Conservation (phyloP, 306 rosid species). For the Fragaria iinumae region DNA sequence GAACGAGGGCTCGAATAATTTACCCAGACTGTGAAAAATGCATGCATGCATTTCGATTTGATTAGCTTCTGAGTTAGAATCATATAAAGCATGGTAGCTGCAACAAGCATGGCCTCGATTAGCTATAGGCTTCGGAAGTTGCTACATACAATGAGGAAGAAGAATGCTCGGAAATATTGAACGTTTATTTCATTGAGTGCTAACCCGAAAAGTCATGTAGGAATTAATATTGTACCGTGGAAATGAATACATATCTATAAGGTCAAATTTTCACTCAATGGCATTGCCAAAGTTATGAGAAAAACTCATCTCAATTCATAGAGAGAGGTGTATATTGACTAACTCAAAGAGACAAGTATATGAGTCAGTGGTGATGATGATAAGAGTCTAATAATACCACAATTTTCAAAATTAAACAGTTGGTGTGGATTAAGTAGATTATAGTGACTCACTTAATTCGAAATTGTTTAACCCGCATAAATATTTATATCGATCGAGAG, state of each 20-base stretch:
- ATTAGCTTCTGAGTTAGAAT: neutral
- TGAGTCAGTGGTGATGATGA: neutral
- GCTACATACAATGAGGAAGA: neutral
- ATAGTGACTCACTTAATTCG: neutral
- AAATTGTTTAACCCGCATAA: no score
- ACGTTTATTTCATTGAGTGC: neutral
- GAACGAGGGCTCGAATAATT: neutral
- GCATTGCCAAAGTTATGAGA: neutral
- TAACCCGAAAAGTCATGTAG: neutral
- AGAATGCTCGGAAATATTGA: neutral
- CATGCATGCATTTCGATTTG: constrained; percentile 3
- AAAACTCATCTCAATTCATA: neutral
- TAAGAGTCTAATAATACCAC: neutral
- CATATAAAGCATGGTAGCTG: neutral
- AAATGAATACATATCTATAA: no score
- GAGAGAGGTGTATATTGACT: no score
- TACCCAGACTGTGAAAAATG: neutral
- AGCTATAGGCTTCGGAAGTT: neutral
- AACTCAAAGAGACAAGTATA: neutral
- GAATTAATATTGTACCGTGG: no score
- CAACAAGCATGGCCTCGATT: neutral
- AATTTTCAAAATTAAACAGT: neutral
- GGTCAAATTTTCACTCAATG: neutral
- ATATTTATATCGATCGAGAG: no score
- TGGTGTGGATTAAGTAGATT: neutral